Evolutionary conservation across 768 basidiomycete genomes (phyloP), one percentile per base, ranked within the genome.

Genomic region (Kwoniella newhampshirensis): DNA sequence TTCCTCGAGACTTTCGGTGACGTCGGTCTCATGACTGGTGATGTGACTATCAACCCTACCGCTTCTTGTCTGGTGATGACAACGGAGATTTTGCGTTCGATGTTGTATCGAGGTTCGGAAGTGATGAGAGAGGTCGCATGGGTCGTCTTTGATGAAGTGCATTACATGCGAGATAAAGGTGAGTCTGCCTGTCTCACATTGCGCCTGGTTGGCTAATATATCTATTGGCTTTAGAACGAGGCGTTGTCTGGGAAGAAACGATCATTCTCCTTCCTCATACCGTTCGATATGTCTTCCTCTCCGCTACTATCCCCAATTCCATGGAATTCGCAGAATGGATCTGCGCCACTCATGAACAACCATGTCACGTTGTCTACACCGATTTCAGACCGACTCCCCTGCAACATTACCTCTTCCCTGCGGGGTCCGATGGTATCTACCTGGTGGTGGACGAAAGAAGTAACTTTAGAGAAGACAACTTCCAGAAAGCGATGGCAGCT

Each of bases 281-380:
- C 13, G 94, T 98, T 61, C 91, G 88, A 78, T 94, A 96, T 75
- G 94, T 99, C 57, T 99, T 99, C 79, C 85, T 99, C 32, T 99
- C 96, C 20, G 94, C 96, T 60, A 99, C 96, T 15, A 98, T 99
- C 51, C 96, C 96, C 41, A 98, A 99, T 78, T 92, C 94, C 9
- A 94, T 96, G 90, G 91, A 99, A 73, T 99, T 99, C 67, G 91
- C 94, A 25, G 90, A 97, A 77, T 99, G 96, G 96, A 91, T 99
- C 73, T 91, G 88, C 80, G 89, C 91, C 73, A 90, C 88, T 0
- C 96, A 98, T 70, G 87, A 93, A 59, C 96, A 98, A 68, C 94
- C 96, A 0, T 98, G 96, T 76, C 96, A 99, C 73, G 91, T 99
- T 73, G 93, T 99, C 37, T 99, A 98, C 76, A 99, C 96, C 59